A percentile compares a stretch with the other conserved stretches of the same genome.
phyloP scores from a whole-genome alignment of 345 rosid species.

The Pistacia integerrima region DNA sequence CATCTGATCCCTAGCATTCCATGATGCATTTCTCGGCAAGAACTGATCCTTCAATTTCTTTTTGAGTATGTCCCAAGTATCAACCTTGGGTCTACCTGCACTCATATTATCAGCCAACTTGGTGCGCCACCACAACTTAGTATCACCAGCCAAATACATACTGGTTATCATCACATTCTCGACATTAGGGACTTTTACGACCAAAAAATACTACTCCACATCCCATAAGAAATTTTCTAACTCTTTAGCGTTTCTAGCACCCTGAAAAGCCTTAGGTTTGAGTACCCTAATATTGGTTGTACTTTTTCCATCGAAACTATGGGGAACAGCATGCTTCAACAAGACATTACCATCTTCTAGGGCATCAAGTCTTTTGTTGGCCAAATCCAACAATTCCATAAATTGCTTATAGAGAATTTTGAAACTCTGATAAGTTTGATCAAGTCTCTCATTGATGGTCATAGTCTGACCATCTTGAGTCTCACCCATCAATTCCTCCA shows the following conservation, averaged over 20 bases:
- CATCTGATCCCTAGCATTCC: background rate
- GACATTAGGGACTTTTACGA: background rate
- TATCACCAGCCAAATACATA: constrained; percentile 2
- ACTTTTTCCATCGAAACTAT: no score
- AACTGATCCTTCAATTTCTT: background rate
- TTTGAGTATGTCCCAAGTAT: background rate
- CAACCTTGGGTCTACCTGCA: background rate
- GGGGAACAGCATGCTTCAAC: no score
- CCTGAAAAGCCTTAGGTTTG: no score
- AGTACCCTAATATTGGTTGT: no score
- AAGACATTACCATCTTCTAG: no score
- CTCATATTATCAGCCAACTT: background rate
- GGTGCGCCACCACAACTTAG: background rate
- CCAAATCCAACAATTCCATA: no score
- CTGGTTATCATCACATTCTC: background rate
- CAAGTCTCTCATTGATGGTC: no score
- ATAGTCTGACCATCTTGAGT: no score
- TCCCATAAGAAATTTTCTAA: background rate
- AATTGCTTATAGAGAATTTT: no score
- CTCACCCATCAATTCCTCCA: no score
- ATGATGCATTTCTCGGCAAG: background rate
- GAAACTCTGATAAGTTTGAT: no score
- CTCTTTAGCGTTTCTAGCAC: background rate
- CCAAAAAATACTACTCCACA: background rate
- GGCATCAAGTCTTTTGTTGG: no score